Evolutionary conservation across 345 rosid genomes (phyloP), one percentile per base, ranked within the genome.

Genomic region (Eucalyptus curtisii): DNA sequence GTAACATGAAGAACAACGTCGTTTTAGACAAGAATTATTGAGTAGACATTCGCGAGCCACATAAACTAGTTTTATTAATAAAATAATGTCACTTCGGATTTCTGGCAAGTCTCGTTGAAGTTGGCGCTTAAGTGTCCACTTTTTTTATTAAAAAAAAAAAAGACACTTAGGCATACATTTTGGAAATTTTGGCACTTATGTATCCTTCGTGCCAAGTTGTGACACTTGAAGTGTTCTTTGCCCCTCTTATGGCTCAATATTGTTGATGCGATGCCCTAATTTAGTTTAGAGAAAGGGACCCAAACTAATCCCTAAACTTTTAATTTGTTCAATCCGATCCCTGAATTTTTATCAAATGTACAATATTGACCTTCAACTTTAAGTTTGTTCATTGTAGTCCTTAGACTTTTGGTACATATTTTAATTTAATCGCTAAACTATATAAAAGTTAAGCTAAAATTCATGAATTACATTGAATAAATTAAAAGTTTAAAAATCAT

Each of bases 401-500:
- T 22, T 24, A 55, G 3, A 10, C 0, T 55, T 55, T 55, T 24
- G 0, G 1, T 55, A 55, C 30, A 55, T 55, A 24, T 24, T 24
- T 55, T 10, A 55, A 24, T 55, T 55, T 10, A 55, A 5, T 19
- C 57, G 19, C 24, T 52, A 52, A 52, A 19, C 10, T 52, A 19
- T 17, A 19, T 52, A 52, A 52, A 52, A 52, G 24, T 52, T 52
- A 19, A 52, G 25, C 5, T 3, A 0, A 52, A 52, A 55, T 55
- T 22, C 6, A 55, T 22, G 5, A 0, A 52, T 52, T 2, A 19
- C 10, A 52, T 19, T 52, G 0, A 52, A 52, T 0, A 55, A 55
- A 55, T 22, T 22, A 22, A 24, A 55, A 24, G 0, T 55, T 55
- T 55, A 55, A 1, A 22, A 0, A 55, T 55, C 1, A 24, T 55